phyloP scores from a whole-genome alignment of 1,139 yeast species.

The Nakaseomyces kungkrabaensis region DNA sequence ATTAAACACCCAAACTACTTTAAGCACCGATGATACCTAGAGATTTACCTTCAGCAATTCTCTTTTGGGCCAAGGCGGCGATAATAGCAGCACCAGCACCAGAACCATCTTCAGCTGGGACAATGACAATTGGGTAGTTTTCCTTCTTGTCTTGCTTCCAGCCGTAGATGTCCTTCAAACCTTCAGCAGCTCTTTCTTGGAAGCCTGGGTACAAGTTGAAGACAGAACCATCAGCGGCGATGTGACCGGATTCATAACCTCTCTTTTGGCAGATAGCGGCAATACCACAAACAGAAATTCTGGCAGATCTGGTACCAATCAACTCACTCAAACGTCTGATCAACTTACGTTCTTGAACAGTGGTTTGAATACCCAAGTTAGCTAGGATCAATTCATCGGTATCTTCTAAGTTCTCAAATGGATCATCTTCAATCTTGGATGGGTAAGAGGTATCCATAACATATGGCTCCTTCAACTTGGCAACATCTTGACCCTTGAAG shows the following conservation, averaged over 20 bases:
- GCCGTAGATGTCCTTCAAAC: constrained; percentile 78
- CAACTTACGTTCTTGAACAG: constrained; percentile 69
- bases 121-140: constrained; percentile 67
- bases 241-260: constrained; percentile 65
- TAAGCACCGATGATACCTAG: constrained; percentile 44
- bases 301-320: constrained; percentile 86
- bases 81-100: constrained; percentile 98
- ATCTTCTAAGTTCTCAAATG: constrained; percentile 73
- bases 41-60: constrained; percentile 60
- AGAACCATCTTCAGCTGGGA: constrained; percentile 94
- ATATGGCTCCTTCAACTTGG: constrained; percentile 50
- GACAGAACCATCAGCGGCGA: constrained; percentile 97
- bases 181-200: constrained; percentile 81
- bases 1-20: constrained; percentile 17
- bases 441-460: constrained; percentile 85
- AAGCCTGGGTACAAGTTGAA: constrained; percentile 88
- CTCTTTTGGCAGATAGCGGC: constrained; percentile 92
- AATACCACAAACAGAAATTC: constrained; percentile 89
- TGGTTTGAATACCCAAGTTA: constrained; percentile 53
- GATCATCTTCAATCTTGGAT: constrained; percentile 80
- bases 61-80: constrained; percentile 82
- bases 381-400: constrained; percentile 56
- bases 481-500: constrained; percentile 58
- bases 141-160: constrained; percentile 45
- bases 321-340: constrained; percentile 77